These are phyloP conservation scores for Dothideomycetes sp. DNA, from an alignment of 2,329 filamentous ascomycete species.

Conservation along the genomic window DNA sequence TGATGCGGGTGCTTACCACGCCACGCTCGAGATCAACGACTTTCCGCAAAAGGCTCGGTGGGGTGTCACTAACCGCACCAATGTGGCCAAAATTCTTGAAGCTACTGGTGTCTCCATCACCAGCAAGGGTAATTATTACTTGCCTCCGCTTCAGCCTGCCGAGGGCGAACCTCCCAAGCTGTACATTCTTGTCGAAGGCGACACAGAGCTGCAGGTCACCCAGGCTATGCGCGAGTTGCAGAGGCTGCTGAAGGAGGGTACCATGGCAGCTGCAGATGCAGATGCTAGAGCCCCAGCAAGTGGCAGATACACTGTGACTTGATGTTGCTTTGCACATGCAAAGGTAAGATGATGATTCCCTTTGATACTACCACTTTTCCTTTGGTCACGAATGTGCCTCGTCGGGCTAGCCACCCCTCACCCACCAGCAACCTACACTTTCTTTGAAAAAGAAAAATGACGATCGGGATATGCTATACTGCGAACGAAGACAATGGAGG, in stretches of 20 bases:
- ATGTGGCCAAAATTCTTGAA: conserved; percentile 96
- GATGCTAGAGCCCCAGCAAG: conserved; percentile 67
- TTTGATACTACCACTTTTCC: no score
- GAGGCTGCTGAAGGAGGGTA: conserved; percentile 78
- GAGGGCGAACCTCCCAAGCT: conserved; percentile 76
- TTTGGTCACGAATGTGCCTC: no score
- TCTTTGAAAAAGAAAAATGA: no score
- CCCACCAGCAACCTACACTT: no score
- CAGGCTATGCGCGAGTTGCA: conserved; percentile 86
- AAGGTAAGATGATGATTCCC: no score
- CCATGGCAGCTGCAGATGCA: conserved; percentile 78
- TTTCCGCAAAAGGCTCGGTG: conserved; percentile 97
- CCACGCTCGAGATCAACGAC: conserved; percentile 97
- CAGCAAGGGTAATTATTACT: conserved; percentile 88
- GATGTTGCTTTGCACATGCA: no score
- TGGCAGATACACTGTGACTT: conserved; percentile 62
- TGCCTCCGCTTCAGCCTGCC: conserved; percentile 67
- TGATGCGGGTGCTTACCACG: conserved; percentile 92
- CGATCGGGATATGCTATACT: no score
- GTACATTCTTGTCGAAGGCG: conserved; percentile 94
- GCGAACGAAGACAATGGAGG: no score
- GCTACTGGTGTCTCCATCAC: conserved; percentile 92
- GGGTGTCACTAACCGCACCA: conserved; percentile 97
- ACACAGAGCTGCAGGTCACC: conserved; percentile 85
- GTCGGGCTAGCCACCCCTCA: no score